phyloP scores from a whole-genome alignment of 768 basidiomycete species.

The Panaeolus cyanescens region DNA sequence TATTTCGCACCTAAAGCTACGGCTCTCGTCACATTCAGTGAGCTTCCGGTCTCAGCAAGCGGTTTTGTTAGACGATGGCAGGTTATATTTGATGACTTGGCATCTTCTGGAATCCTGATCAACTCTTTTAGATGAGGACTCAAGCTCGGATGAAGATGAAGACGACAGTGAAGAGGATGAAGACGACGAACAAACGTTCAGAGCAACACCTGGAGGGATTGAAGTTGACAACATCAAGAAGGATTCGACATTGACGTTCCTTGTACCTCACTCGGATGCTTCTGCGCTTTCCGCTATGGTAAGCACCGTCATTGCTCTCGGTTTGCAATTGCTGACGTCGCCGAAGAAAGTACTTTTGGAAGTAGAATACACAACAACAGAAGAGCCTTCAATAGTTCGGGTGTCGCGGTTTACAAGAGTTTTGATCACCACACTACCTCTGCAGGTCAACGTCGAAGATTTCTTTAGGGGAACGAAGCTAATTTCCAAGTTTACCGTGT shows the following conservation, averaged over 20 bases:
- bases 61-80: slow-evolving; percentile 35
- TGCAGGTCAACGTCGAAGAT: slow-evolving; percentile 95
- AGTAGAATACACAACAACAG: slow-evolving; percentile 66
- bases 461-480: slow-evolving; percentile 87
- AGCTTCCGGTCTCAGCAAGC: slow-evolving; percentile 50
- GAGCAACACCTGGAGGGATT: slow-evolving; percentile 44
- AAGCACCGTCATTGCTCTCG: slow-evolving; percentile 16
- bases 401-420: slow-evolving; percentile 53
- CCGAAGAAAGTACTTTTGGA: slow-evolving; percentile 67
- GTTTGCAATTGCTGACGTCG: slow-evolving; percentile 1
- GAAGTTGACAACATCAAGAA: slow-evolving; percentile 49
- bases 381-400: slow-evolving; percentile 54
- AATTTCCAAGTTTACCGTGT: slow-evolving; percentile 89
- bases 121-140: background rate
- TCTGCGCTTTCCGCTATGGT: slow-evolving; percentile 66
- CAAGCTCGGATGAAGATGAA: slow-evolving; percentile 12
- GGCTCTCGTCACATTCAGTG: slow-evolving; percentile 56
- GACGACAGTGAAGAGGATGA: background rate
- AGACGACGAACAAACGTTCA: slow-evolving; percentile 27
- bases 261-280: slow-evolving; percentile 68
- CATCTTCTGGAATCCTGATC: too few species aligned
- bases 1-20: slow-evolving; percentile 53
- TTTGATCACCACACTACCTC: slow-evolving; percentile 72
- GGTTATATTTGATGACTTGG: background rate
- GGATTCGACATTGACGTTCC: slow-evolving; percentile 47